Conservation (phyloP, 1,284 basidiomycete species). For the Sanghuangporus baumii region DNA sequence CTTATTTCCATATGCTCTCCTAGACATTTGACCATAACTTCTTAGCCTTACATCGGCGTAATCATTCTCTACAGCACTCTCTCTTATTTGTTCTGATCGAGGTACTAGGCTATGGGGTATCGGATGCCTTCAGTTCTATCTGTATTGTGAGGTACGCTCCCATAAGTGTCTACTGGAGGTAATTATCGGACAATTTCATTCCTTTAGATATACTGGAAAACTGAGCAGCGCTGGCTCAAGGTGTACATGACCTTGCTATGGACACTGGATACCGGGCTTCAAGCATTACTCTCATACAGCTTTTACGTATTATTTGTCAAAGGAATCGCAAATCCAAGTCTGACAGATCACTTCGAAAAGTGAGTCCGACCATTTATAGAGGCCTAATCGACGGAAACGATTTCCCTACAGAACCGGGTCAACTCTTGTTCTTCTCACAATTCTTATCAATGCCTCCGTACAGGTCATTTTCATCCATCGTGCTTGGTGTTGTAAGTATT, state of each 20-base stretch:
- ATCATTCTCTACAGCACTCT: too few species aligned
- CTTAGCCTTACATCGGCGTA: background rate
- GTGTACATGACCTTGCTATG: background rate
- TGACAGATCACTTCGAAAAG: background rate
- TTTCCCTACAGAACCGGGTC: background rate
- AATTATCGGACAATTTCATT: background rate
- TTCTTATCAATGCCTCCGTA: background rate
- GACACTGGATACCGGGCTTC: background rate
- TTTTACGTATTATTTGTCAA: slow-evolving; percentile 9
- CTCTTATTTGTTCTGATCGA: background rate
- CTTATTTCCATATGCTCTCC: background rate
- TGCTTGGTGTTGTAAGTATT: background rate
- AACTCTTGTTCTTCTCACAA: background rate
- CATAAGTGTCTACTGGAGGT: background rate
- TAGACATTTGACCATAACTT: background rate
- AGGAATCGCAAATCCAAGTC: background rate
- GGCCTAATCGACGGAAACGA: background rate
- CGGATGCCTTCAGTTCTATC: background rate
- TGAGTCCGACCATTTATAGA: background rate
- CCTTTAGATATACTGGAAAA: background rate
- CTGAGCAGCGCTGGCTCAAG: background rate
- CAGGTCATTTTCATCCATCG: background rate
- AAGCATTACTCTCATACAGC: background rate
- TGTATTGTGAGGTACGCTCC: background rate
- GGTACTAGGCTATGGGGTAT: background rate